A percentile compares a stretch with the other conserved stretches of the same genome.
Conservation (phyloP, 495 filamentous ascomycete genomes). For the Xylaria venustula region DNA sequence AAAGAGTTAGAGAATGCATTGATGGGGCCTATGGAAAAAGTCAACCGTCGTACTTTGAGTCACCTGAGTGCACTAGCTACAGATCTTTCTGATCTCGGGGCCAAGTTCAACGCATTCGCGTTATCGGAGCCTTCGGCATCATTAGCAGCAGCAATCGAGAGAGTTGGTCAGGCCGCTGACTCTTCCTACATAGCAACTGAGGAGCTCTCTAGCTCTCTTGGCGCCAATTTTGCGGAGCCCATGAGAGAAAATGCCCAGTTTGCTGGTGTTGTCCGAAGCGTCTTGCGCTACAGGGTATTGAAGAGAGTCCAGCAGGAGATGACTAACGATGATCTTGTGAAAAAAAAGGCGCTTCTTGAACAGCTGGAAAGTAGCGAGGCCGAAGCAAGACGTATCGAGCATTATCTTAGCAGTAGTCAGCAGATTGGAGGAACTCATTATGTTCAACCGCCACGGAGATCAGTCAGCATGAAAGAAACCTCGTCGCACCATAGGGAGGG, state of each 20-base stretch:
- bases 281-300: conserved; percentile 81
- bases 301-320: conserved; percentile 97
- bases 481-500: conserved; percentile 50
- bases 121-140: conserved; percentile 84
- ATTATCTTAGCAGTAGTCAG: conserved; percentile 75
- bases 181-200: conserved; percentile 95
- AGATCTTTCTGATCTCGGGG: conserved; percentile 89
- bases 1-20: conserved; percentile 83
- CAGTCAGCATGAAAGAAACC: conserved; percentile 54
- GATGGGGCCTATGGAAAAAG: conserved; percentile 91
- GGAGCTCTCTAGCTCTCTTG: conserved; percentile 78
- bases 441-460: conserved; percentile 58
- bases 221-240: conserved; percentile 90
- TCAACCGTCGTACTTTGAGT: conserved; percentile 83
- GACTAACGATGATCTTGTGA: conserved; percentile 84
- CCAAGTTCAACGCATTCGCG: conserved; percentile 94
- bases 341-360: conserved; percentile 76
- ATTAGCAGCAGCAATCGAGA: conserved; percentile 90
- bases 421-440: conserved; percentile 38
- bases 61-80: conserved; percentile 79
- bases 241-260: conserved; percentile 98
- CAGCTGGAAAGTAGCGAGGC: conserved; percentile 84
- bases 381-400: conserved; percentile 88
- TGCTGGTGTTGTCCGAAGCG: conserved; percentile 85
- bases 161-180: conserved; percentile 90